A percentile compares a stretch with the other conserved stretches of the same genome.
Conservation (phyloP, 148 eudicot species). For the Camellia japonica region DNA sequence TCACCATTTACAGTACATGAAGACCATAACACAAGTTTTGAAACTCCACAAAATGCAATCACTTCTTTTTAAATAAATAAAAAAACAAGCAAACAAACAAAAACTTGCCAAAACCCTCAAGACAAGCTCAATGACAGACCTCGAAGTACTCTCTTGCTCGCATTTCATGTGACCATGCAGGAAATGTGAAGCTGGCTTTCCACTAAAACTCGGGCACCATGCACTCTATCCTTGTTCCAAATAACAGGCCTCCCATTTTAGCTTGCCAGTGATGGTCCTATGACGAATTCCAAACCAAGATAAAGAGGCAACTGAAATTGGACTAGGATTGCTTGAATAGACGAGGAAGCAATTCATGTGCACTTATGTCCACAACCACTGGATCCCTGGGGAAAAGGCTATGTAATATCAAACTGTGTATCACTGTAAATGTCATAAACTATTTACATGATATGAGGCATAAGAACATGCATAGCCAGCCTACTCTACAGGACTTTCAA, state of each 20-base stretch:
- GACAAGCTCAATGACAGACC: not conserved
- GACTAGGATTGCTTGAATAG: slow-evolving; percentile 45
- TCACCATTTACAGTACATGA: not conserved
- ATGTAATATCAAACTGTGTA: not conserved
- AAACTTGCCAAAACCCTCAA: not conserved
- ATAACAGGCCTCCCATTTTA: not conserved
- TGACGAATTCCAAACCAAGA: not conserved
- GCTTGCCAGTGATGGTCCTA: not conserved
- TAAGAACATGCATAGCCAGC: not conserved
- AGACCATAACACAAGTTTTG: not conserved
- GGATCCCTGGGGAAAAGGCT: slow-evolving; percentile 59
- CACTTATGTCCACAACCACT: slow-evolving; percentile 62
- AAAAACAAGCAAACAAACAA: not conserved
- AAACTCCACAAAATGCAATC: not conserved
- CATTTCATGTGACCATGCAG: not conserved
- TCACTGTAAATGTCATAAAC: not conserved
- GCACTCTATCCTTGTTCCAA: not conserved
- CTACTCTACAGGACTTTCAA: not conserved
- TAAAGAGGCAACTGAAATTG: slow-evolving; percentile 10
- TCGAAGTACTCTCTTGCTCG: not conserved
- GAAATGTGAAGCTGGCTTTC: not conserved
- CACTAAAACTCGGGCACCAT: not conserved
- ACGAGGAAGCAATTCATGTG: slow-evolving; percentile 73
- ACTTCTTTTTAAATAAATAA: not conserved
- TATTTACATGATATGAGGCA: not conserved